Percentiles rank a stretch among this genome's conserved stretches.
Evolutionary conservation across 345 rosid genomes (phyloP).

Genomic region (Euphorbia lathyris): DNA sequence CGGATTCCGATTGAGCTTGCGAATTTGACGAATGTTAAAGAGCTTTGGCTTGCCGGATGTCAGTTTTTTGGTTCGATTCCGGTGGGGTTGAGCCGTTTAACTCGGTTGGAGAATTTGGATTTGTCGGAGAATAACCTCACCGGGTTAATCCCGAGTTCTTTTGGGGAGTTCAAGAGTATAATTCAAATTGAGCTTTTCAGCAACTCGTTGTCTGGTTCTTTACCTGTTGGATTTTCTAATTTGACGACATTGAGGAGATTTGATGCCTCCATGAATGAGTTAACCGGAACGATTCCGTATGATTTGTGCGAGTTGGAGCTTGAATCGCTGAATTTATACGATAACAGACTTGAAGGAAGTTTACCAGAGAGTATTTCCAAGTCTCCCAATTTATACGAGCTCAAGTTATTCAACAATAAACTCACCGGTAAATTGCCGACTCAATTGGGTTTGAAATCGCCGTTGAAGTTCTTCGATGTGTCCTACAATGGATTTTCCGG

Average conservation of each 20-base stretch:
- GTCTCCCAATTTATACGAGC: constrained; percentile 56
- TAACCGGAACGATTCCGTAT: constrained; percentile 58
- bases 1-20: constrained; percentile 48
- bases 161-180: constrained; percentile 42
- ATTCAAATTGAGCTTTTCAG: constrained; percentile 68
- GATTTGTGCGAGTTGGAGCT: constrained; percentile 58
- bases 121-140: constrained; percentile 48
- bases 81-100: constrained; percentile 30
- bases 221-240: constrained; percentile 50
- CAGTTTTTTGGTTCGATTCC: constrained; percentile 60
- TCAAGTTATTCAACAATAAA: constrained; percentile 65
- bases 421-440: constrained; percentile 63
- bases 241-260: constrained; percentile 44
- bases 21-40: constrained; percentile 49
- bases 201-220: constrained; percentile 66
- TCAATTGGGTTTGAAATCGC: constrained; percentile 60
- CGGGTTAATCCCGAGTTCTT: constrained; percentile 63
- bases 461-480: constrained; percentile 47
- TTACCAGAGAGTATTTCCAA: constrained; percentile 59
- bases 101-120: constrained; percentile 49
- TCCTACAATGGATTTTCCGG: constrained; percentile 67
- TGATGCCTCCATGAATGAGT: constrained; percentile 64
- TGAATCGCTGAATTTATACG: constrained; percentile 57
- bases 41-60: constrained; percentile 58
- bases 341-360: constrained; percentile 63